phyloP scores from a whole-genome alignment of 2,329 filamentous ascomycete species.

The Chaetomiaceae sp. region DNA sequence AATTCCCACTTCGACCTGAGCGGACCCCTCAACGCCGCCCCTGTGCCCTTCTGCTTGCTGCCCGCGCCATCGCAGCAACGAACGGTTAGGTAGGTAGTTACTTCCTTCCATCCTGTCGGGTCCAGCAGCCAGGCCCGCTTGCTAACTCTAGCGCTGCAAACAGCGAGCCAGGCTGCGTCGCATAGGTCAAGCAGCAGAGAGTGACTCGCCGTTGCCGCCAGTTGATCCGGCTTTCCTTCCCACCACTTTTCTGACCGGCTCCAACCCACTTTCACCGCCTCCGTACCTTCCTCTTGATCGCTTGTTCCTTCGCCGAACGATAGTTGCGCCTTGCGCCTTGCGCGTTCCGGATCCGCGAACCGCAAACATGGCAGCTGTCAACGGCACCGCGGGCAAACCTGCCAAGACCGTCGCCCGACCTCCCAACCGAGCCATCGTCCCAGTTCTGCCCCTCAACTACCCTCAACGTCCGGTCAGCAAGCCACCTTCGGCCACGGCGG shows the following conservation, averaged over 20 bases:
- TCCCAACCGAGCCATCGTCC: constrained; percentile 16
- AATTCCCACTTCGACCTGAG: constrained; percentile 9
- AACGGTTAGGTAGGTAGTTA: no score
- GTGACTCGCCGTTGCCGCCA: constrained; percentile 8
- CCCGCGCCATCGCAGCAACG: constrained; percentile 6
- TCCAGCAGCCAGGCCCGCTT: neutral
- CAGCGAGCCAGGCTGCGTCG: constrained; percentile 18
- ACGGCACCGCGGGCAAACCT: constrained; percentile 20
- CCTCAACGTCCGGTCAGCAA: constrained; percentile 20
- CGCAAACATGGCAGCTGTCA: constrained; percentile 21
- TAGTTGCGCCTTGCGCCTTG: neutral
- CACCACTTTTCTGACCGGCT: neutral
- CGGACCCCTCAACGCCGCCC: constrained; percentile 4
- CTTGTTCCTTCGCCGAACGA: neutral
- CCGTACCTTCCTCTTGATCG: neutral
- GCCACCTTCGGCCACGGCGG: constrained; percentile 6
- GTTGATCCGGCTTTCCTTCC: constrained; percentile 15
- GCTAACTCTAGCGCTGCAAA: constrained; percentile 14
- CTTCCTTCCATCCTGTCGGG: neutral
- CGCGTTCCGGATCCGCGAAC: neutral
- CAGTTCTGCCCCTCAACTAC: constrained; percentile 25
- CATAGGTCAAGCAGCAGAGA: constrained; percentile 15
- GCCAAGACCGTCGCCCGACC: constrained; percentile 16
- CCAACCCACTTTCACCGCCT: neutral
- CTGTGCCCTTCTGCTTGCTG: constrained; percentile 9